These are phyloP conservation scores for Acaromyces ingoldii DNA, from an alignment of 1,284 basidiomycete species.

Conservation along the genomic window DNA sequence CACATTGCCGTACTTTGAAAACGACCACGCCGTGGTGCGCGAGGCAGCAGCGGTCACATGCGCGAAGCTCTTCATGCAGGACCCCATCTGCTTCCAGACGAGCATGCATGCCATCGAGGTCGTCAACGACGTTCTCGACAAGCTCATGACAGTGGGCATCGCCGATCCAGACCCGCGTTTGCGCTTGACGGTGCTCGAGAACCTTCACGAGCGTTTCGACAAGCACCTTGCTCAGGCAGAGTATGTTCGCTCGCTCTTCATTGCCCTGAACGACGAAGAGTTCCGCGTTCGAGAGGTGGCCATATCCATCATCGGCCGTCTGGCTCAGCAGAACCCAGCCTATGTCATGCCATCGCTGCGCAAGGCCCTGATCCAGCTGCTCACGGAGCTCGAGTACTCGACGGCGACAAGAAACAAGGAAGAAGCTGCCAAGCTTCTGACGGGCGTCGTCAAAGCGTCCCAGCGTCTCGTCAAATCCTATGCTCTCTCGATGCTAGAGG, in stretches of 20 bases:
- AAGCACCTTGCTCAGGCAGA: slow-evolving; percentile 98
- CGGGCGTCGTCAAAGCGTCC: slow-evolving; percentile 60
- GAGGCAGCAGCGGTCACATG: slow-evolving; percentile 88
- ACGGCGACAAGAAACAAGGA: slow-evolving; percentile 77
- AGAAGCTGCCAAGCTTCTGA: slow-evolving; percentile 46
- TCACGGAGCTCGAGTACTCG: slow-evolving; percentile 96
- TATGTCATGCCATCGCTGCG: slow-evolving; percentile 97
- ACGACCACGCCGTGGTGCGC: slow-evolving; percentile 83
- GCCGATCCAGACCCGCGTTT: slow-evolving; percentile 68
- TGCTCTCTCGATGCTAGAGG: slow-evolving; percentile 88
- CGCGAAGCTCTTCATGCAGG: slow-evolving; percentile 79
- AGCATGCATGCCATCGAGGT: slow-evolving; percentile 96
- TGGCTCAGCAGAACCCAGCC: slow-evolving; percentile 93
- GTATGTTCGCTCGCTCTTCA: slow-evolving; percentile 92
- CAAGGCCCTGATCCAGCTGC: slow-evolving; percentile 90
- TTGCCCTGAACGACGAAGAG: slow-evolving; percentile 94
- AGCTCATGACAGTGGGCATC: slow-evolving; percentile 91
- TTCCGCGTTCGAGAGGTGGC: slow-evolving; percentile 90
- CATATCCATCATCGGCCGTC: slow-evolving; percentile 83
- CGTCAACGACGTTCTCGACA: slow-evolving; percentile 95
- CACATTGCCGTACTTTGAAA: slow-evolving; percentile 88
- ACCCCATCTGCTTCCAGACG: slow-evolving; percentile 93
- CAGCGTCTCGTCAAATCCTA: slow-evolving; percentile 94
- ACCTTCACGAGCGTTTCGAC: slow-evolving; percentile 89
- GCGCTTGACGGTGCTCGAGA: slow-evolving; percentile 64